Evolutionary conservation across 225 moss, liverwort and hornwort genomes (phyloP).

Genomic region (Pseudisothecium myosuroides): DNA sequence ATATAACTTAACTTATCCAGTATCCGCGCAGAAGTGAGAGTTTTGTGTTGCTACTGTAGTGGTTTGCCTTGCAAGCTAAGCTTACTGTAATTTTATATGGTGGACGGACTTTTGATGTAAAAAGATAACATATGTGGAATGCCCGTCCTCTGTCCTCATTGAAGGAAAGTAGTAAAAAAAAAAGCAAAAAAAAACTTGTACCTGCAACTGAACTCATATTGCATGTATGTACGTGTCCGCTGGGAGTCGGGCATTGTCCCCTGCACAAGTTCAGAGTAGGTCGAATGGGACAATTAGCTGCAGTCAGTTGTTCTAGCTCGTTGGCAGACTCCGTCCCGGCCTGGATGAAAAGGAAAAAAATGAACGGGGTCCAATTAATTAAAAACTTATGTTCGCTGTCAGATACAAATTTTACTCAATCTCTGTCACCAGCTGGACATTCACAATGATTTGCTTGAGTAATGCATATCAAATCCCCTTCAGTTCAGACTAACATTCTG

Average conservation of each 20-base stretch:
- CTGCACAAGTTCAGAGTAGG: not conserved
- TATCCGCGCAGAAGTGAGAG: too few relatives aligned
- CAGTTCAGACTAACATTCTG: not conserved
- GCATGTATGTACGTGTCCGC: not conserved
- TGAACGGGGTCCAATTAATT: not conserved
- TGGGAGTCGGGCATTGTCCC: not conserved
- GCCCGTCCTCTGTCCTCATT: not conserved
- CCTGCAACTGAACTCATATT: constrained; percentile 1
- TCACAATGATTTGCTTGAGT: not conserved
- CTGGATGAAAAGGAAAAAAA: not conserved
- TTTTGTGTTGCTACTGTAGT: not conserved
- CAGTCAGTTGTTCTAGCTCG: not conserved
- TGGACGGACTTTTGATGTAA: not conserved
- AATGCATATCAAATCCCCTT: not conserved
- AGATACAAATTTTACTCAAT: constrained; percentile 6
- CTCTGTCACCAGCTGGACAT: not conserved
- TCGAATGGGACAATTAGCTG: not conserved
- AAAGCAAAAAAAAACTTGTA: not conserved
- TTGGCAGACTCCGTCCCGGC: not conserved
- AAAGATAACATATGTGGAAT: too few relatives aligned
- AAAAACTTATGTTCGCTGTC: not conserved
- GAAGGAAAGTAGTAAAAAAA: not conserved
- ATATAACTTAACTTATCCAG: not conserved
- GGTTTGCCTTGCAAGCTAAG: not conserved
- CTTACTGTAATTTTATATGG: too few relatives aligned